Evolutionary conservation across 1,139 yeast species (phyloP).

Genomic region (Pichia cactophila): DNA sequence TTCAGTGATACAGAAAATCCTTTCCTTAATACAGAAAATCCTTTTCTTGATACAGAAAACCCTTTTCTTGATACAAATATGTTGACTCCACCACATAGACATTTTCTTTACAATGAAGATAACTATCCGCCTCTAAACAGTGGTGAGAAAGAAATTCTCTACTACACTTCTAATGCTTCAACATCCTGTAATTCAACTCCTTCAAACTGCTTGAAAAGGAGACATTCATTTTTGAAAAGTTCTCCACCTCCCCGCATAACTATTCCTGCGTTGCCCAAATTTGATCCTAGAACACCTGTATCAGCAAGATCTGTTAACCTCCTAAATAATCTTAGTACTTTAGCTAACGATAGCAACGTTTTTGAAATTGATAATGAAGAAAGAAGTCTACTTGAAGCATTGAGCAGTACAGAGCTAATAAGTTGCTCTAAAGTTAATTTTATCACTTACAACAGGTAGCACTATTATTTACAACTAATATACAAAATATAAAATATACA

Average conservation of each 20-base stretch:
- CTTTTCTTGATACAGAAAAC: slow-evolving; percentile 1
- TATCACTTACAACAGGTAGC: slow-evolving; percentile 3
- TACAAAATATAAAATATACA: not conserved
- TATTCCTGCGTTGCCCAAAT: not conserved
- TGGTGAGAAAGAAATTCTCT: not conserved
- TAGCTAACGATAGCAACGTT: not conserved
- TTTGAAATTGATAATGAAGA: slow-evolving; percentile 7
- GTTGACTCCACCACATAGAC: slow-evolving; percentile 1
- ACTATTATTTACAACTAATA: not conserved
- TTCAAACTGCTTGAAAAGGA: not conserved
- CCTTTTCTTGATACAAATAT: not conserved
- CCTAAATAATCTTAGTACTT: not conserved
- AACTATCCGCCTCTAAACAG: too few species aligned
- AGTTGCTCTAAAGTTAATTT: slow-evolving; percentile 11
- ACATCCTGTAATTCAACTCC: not conserved
- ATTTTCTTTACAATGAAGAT: not conserved
- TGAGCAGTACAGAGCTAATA: slow-evolving; percentile 12
- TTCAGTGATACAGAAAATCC: slow-evolving; percentile 2
- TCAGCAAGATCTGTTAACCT: not conserved
- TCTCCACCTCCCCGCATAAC: not conserved
- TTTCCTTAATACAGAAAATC: not conserved
- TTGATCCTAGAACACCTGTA: not conserved
- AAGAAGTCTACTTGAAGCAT: slow-evolving; percentile 12
- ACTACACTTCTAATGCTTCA: not conserved
- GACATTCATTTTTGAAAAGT: not conserved